Evolutionary conservation across 75 land plant genomes (phyloP), one percentile per base, ranked within the genome.

Genomic region (Larix kaempferi): DNA sequence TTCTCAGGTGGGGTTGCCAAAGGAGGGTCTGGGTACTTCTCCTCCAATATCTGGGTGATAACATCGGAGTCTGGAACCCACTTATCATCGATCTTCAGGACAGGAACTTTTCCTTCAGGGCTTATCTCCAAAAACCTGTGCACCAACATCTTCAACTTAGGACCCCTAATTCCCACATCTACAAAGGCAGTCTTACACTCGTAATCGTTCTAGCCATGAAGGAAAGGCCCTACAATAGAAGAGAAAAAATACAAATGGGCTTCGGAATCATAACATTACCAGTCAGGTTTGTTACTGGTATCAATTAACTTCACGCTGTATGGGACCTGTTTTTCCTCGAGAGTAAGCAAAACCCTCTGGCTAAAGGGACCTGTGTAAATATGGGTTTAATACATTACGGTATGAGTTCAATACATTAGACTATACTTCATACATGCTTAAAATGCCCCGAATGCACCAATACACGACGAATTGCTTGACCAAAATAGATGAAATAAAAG

Each of bases 21-120:
- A 62, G 98, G 80, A 11, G 98, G 98, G 26, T 87, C 86, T 5
- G 99, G 99, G 82, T 77, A 92, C 78, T 87, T 92, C 71, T 94
- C 89, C 76, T 96, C 99, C 65, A 96, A 21, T 41, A 85, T 17
- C 66, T 90, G 80, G 23, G 95, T 87, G 29, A 96, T 94, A 35
- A 96, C 93, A 86, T 96, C 99, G 17, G 99, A 96, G 82, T 96
- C 99, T 55, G 98, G 79, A 73, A 96, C 73, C 98, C 95, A 96
- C 66, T 89, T 94, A 35, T 91, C 95, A 29, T 94, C 95, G 74
- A 95, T 67, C 76, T 91, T 96, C 8, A 91, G 22, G 3, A 94
- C 83, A 15, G 99, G 99, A 64, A 96, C 99, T 77, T 92, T 96
- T 21, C 99, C 99, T 76, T 90, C 98, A 1, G 98, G 93, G 74